Percentiles rank a stretch among this genome's conserved stretches.
Evolutionary conservation across 2,329 filamentous ascomycete genomes (phyloP).

Genomic region (Pseudogymnoascus sp.): DNA sequence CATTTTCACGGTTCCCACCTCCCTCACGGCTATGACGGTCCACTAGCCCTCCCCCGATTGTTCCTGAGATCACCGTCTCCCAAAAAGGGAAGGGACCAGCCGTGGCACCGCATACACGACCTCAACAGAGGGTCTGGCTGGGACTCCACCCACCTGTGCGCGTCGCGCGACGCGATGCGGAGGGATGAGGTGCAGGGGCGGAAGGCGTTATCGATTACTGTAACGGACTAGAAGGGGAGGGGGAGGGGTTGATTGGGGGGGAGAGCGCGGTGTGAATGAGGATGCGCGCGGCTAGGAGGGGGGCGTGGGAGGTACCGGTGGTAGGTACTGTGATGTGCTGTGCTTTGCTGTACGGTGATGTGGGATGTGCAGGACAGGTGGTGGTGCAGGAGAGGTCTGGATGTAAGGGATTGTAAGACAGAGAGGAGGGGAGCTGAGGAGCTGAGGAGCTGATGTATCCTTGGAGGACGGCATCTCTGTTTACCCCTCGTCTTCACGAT

Average conservation of each 20-base stretch:
- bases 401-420: not conserved
- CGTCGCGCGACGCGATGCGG: not conserved
- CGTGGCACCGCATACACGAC: not conserved
- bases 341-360: not conserved
- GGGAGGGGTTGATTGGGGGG: not conserved
- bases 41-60: not conserved
- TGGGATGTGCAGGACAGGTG: not conserved
- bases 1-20: not conserved
- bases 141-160: not conserved
- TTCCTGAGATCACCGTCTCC: not conserved
- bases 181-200: not conserved
- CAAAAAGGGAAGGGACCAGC: not conserved
- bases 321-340: not conserved
- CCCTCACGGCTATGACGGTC: not conserved
- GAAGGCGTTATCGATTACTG: not conserved
- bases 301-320: no score
- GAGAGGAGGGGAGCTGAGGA: not conserved
- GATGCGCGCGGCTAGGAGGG: not conserved
- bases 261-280: not conserved
- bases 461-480: no score
- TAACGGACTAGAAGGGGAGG: not conserved
- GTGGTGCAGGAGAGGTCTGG: not conserved
- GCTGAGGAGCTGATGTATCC: not conserved
- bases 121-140: not conserved
- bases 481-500: not conserved